Conservation (phyloP, 1,284 basidiomycete species). For the Ganoderma lucidum region DNA sequence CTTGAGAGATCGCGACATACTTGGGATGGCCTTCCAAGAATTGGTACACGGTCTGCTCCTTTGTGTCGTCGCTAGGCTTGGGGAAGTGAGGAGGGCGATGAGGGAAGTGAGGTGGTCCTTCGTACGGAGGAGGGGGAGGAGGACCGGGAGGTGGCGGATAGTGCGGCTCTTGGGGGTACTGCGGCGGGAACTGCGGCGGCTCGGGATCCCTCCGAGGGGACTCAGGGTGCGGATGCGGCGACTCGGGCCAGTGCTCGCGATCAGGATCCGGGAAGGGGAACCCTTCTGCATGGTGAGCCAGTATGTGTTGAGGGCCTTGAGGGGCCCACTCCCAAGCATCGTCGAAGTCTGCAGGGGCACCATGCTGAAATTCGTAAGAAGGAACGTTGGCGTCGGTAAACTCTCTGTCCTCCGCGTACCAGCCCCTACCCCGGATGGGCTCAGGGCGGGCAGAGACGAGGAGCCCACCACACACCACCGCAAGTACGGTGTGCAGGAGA, state of each 20-base stretch:
- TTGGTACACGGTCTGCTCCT: conserved; percentile 51
- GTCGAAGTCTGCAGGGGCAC: neutral
- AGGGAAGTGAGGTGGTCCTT: conserved; percentile 2
- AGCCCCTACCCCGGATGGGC: conserved; percentile 5
- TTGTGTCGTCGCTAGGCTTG: conserved; percentile 20
- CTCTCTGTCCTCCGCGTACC: conserved; percentile 10
- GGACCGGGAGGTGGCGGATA: conserved; percentile 23
- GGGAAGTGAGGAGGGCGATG: conserved; percentile 11
- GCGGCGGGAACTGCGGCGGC: conserved; percentile 23
- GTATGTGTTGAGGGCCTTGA: conserved; percentile 18
- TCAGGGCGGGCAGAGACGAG: conserved; percentile 31
- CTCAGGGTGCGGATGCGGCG: conserved; percentile 13
- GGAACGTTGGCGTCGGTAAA: conserved; percentile 6
- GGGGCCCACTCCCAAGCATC: conserved; percentile 15
- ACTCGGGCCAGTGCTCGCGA: conserved; percentile 9
- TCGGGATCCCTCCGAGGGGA: conserved; percentile 22
- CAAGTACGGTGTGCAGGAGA: conserved; percentile 32
- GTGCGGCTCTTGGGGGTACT: conserved; percentile 16
- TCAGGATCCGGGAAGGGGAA: neutral
- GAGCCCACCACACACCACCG: conserved; percentile 33
- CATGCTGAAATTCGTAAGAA: neutral
- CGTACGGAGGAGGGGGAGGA: conserved; percentile 7
- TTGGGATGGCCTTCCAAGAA: conserved; percentile 46
- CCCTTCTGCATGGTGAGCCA: conserved; percentile 4
- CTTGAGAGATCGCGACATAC: conserved; percentile 33